phyloP scores from a whole-genome alignment of 129 eudicot species.

The Helianthus tuberosus region DNA sequence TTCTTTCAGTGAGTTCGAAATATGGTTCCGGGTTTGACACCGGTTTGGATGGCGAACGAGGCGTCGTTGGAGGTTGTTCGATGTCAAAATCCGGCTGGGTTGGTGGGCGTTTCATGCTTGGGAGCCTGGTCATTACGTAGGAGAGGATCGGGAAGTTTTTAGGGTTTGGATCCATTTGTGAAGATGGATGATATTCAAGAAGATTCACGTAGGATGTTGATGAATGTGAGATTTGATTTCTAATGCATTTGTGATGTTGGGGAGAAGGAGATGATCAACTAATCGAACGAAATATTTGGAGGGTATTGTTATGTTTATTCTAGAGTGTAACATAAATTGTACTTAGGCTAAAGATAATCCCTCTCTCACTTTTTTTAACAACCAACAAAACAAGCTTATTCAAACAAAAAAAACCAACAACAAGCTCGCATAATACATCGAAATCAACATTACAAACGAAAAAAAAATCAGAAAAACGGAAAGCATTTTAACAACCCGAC shows the following conservation, averaged over 20 bases:
- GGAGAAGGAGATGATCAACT: constrained; percentile 10
- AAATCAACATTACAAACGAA: too few species aligned
- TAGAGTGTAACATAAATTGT: too few species aligned
- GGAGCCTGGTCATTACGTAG: constrained; percentile 72
- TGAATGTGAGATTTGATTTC: constrained; percentile 14
- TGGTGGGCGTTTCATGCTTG: constrained; percentile 42
- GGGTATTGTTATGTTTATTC: constrained; percentile 1
- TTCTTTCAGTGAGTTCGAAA: constrained; percentile 65
- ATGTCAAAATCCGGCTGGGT: constrained; percentile 47
- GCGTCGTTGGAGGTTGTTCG: constrained; percentile 38
- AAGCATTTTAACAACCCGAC: too few species aligned
- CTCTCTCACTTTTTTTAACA: too few species aligned
- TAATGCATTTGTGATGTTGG: constrained; percentile 15
- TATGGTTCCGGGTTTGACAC: constrained; percentile 38
- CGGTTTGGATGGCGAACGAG: constrained; percentile 5
- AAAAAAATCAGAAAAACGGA: too few species aligned
- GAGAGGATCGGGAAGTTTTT: constrained; percentile 68
- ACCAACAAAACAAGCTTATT: too few species aligned
- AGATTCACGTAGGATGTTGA: constrained; percentile 1
- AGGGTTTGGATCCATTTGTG: constrained; percentile 71
- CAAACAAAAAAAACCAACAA: too few species aligned
- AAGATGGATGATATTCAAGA: background rate
- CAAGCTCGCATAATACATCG: too few species aligned
- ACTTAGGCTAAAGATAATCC: too few species aligned
- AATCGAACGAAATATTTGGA: constrained; percentile 22